Evolutionary conservation across 2,329 filamentous ascomycete genomes (phyloP).

Genomic region (Talaromyces sp.): DNA sequence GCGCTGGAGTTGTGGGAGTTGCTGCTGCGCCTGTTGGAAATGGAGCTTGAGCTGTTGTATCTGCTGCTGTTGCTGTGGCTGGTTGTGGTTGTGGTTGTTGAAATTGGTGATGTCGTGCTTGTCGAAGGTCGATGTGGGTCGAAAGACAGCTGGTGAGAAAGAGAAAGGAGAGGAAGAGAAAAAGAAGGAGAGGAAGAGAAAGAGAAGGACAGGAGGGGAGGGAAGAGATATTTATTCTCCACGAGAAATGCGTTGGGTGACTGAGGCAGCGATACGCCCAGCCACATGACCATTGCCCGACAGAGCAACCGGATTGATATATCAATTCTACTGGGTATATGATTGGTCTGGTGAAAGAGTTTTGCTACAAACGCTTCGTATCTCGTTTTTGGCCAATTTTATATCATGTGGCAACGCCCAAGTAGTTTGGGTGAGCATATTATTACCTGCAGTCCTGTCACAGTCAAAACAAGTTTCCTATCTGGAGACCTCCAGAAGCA

Average conservation of each 20-base stretch:
- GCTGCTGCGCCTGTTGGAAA: background rate
- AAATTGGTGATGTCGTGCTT: no score
- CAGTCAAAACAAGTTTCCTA: no score
- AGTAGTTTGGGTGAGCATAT: background rate
- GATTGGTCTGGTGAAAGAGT: background rate
- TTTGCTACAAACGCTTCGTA: background rate
- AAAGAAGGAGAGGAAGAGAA: background rate
- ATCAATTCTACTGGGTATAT: background rate
- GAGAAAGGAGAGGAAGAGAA: background rate
- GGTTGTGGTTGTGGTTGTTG: no score
- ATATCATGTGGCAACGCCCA: no score
- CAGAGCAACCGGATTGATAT: background rate
- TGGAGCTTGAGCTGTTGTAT: background rate
- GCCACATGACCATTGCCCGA: background rate
- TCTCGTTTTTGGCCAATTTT: no score
- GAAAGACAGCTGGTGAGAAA: conserved; percentile 15
- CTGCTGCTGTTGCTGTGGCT: background rate
- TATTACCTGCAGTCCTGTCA: no score
- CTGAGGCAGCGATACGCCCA: background rate
- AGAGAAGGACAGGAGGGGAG: background rate
- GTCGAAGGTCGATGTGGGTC: no score
- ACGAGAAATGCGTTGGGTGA: background rate
- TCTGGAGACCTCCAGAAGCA: no score
- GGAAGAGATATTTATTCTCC: background rate
- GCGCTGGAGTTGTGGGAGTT: background rate